Conservation (phyloP, 345 rosid species). For the Ceriops decandra region DNA sequence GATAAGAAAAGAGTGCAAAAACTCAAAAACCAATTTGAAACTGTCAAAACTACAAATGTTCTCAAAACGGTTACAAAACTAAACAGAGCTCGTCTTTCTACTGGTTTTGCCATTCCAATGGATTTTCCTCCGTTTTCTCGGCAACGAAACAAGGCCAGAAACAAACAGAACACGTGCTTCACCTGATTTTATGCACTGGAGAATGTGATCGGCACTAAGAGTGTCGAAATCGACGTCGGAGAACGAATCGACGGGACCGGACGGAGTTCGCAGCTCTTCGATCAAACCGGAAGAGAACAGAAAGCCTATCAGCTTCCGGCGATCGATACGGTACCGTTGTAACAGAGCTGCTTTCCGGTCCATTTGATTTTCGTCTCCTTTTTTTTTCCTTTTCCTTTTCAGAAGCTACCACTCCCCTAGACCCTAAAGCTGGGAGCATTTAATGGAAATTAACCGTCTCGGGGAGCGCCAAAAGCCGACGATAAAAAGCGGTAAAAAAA, state of each 20-base stretch:
- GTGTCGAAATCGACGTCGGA: conserved; percentile 56
- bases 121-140: conserved; percentile 6
- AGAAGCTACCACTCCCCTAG: background rate
- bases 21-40: background rate
- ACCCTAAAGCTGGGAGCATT: too few relatives aligned
- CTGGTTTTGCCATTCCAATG: background rate
- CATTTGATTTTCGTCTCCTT: conserved; percentile 1
- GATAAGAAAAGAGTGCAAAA: conserved; percentile 12
- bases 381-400: too few relatives aligned
- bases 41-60: background rate
- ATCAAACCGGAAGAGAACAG: conserved; percentile 58
- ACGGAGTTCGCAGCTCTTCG: conserved; percentile 50
- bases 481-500: background rate
- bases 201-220: conserved; percentile 68
- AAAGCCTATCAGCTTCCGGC: conserved; percentile 79
- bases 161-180: conserved; percentile 6
- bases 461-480: conserved; percentile 25
- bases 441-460: background rate
- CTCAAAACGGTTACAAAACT: background rate
- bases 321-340: conserved; percentile 76
- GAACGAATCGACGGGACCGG: conserved; percentile 45
- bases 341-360: conserved; percentile 36
- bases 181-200: conserved; percentile 71
- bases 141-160: conserved; percentile 11
- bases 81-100: background rate